These are phyloP conservation scores for Alternaria arbusti DNA, from an alignment of 2,329 filamentous ascomycete species.

Conservation along the genomic window DNA sequence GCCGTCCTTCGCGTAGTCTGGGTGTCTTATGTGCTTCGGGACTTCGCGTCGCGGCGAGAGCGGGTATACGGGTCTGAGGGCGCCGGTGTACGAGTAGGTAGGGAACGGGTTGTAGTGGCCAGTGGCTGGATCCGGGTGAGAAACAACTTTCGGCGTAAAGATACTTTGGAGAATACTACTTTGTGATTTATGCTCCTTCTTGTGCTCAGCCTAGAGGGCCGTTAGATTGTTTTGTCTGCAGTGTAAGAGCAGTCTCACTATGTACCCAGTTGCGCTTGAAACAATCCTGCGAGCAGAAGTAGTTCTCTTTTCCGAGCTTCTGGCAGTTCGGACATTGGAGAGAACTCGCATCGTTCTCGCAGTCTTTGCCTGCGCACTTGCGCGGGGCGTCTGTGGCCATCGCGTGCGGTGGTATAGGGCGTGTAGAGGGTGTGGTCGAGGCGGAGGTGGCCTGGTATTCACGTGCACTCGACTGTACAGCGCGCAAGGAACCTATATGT, in stretches of 20 bases:
- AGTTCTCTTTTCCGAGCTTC: constrained; percentile 88
- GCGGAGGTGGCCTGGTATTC: neutral
- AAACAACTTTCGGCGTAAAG: constrained; percentile 79
- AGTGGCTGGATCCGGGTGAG: constrained; percentile 90
- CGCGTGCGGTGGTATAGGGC: constrained; percentile 2
- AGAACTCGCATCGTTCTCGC: constrained; percentile 81
- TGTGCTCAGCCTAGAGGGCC: constrained; percentile 73
- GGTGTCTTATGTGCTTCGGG: constrained; percentile 79
- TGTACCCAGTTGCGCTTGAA: constrained; percentile 98
- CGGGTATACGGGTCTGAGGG: constrained; percentile 80
- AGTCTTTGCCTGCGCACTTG: constrained; percentile 82
- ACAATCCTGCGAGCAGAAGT: constrained; percentile 97
- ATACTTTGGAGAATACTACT: constrained; percentile 75
- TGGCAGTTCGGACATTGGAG: constrained; percentile 95
- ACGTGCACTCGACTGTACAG: neutral
- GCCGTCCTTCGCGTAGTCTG: constrained; percentile 88
- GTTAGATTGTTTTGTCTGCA: constrained; percentile 29
- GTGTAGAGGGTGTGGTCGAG: neutral
- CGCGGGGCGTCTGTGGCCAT: constrained; percentile 58
- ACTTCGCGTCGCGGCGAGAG: constrained; percentile 57
- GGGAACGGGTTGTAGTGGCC: constrained; percentile 93
- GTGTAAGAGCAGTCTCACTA: constrained; percentile 21
- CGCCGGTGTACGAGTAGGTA: constrained; percentile 80
- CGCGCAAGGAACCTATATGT: neutral
- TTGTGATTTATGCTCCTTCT: constrained; percentile 81